Base-by-base conservation (phyloP, 306 rosid genomes). In the Lathyrus sativus region DNA sequence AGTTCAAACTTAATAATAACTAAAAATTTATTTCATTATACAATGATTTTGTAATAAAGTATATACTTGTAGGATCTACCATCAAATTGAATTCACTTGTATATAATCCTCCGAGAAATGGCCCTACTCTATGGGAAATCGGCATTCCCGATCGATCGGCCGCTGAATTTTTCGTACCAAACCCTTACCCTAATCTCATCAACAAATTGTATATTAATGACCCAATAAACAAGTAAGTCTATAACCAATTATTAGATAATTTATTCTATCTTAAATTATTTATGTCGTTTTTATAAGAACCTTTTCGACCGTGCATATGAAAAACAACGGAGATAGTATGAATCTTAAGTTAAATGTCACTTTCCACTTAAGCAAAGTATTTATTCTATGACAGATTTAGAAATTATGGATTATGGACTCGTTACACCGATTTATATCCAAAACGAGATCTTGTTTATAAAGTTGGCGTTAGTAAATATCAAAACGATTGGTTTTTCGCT, bases 101-200 rank as follows among this genome's bases (percentile, higher is more conserved):
- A 2, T 90, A 76, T 55, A 68, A 29, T 24, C 90, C 95, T 67
- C 96, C 96, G 44, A 90, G 97, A 79, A 84, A 80, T 57, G 98
- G 98, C 4, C 83, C 91, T 0, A 90, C 95, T 9, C 60, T 90
- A 0, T 93, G 96, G 98, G 97, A 90, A 69, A 93, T 93, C 8
- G 97, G 98, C 45, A 14, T 86, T 59, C 97, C 98, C 0, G 98
- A 93, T 67, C 91, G 97, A 7, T 48, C 84, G 9, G 96, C 98
- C 0, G 79, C 73, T 0, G 97, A 93, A 73, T 90, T 85, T 44
- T 74, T 11, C 29, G 31, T 93, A 33, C 97, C 97, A 13, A 81
- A 81, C 11, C 83, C 97, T 1, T 5, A 76, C 15, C 84, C 97
- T 1, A 68, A 44, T 2, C 82, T 82, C 39, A 7, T 33, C 39